Conservation (phyloP, 306 rosid genomes). For the Neltuma alba region DNA sequence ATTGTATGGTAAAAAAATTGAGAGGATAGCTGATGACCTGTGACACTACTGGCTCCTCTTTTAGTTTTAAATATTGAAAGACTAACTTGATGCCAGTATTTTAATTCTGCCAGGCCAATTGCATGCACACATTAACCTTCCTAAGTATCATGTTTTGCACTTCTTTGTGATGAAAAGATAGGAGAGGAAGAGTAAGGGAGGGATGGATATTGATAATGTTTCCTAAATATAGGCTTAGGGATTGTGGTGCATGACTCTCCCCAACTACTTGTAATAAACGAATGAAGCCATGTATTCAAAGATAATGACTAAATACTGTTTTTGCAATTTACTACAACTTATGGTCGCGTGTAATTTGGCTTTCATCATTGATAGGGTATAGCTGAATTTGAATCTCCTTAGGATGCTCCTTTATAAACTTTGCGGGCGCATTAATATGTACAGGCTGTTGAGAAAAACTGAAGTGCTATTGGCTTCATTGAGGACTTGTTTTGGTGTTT, state of each 20-base stretch:
- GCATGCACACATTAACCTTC: neutral
- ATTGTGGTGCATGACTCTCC: neutral
- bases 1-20: neutral
- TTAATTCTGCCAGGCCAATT: neutral
- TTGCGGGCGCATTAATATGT: neutral
- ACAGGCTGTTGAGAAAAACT: neutral
- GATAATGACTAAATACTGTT: neutral
- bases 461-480: neutral
- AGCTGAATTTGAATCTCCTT: slow-evolving; percentile 1
- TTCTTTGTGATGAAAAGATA: neutral
- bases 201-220: too few species aligned
- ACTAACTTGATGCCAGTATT: neutral
- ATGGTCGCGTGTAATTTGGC: neutral
- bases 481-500: neutral
- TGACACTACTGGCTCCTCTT: neutral
- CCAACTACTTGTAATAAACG: slow-evolving; percentile 3
- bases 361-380: slow-evolving; percentile 17
- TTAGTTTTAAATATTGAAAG: neutral
- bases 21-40: neutral
- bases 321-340: slow-evolving; percentile 9
- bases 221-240: neutral
- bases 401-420: slow-evolving; percentile 16
- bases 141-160: neutral
- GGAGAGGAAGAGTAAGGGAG: neutral
- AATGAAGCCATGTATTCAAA: neutral